Evolutionary conservation across 306 rosid species (phyloP), one percentile per base, ranked within the genome.

Genomic region (Lupinus albus): DNA sequence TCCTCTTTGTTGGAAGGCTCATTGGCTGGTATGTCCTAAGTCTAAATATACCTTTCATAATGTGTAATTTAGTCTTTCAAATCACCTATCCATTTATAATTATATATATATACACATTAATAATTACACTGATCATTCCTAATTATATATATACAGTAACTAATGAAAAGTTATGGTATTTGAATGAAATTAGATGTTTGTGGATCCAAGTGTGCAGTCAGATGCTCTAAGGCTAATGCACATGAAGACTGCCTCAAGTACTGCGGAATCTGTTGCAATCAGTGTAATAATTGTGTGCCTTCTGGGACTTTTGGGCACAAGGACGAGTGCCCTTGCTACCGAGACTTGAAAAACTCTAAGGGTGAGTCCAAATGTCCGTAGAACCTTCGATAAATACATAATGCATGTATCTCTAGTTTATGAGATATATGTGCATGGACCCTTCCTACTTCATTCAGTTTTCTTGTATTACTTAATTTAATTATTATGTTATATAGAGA

Each of bases 251-350:
- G 98, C 81, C 0, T 87, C 71, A 89, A 35, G 69, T 92, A 84
- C 68, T 92, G 98, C 7, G 87, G 89, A 2, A 84, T 92, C 8
- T 92, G 98, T 68, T 92, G 98, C 35, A 78, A 25, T 14, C 85
- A 79, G 57, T 92, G 98, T 55, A 49, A n/a, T n/a, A n/a, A 81
- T 16, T 92, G 98, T 45, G 96, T 89, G 72, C 98, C 98, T 0
- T 92, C 96, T 14, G 96, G 96, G 25, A 89, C 98, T 53, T 85
- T 74, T 13, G 96, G 98, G 5, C 80, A 92, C 84, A 89, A 92
- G 78, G 80, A 89, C 56, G 93, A 92, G 82, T 89, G 96, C 77
- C 89, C 96, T 86, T 92, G 96, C 63, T 89, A 92, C 57, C 79
- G 84, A 13, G 86, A 81, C 72, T 16, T 87, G 52, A 87, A 65